Base-by-base conservation (phyloP, 768 basidiomycete species). In the Rhizopogon roseolus region DNA sequence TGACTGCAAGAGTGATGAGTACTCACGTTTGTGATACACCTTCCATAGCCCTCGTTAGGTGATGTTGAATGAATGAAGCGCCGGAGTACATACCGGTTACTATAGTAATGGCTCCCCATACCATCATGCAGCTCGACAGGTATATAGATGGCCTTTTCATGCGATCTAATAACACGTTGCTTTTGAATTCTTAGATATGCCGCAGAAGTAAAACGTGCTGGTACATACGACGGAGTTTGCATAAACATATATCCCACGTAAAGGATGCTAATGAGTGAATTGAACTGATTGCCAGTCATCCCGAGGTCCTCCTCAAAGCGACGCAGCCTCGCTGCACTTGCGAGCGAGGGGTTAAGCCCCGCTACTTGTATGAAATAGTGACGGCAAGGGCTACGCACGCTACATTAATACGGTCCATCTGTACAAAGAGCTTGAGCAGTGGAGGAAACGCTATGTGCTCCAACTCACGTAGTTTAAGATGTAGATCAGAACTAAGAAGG, bases 221-320 rank as follows among this genome's bases (percentile, higher is more conserved):
- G 39, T 60, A 68, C 82, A 62, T 57, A 85, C 81, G 84, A 85
- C 19, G 86, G 86, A 50, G 86, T 77, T 64, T 90, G 87, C 84
- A 86, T 88, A 25, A 86, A 67, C 54, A 84, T 82, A 60, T 88
- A 89, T 27, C 85, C 85, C 41, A 85, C 76, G 59, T 84, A 86
- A 46, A 86, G 75, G 56, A 86, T 78, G 27, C 84, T 82, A 19
- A 90, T 69, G 14, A 89, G 66, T 0, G 86, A 86, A 9, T 84
- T 77, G 62, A 88, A 90, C 60, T 88, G 74, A 53, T 74, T 69
- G 16, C 79, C 82, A 50, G 77, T 70, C 32, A 89, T 75, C 25
- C 78, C 65, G 13, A 90, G 73, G 64, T 88, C 87, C 53, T 73
- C 70, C 62, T 87, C 84, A 53, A 89, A 82, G 0, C 88, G 88